Base-by-base conservation (phyloP, 2,329 filamentous ascomycete species). In the Pseudogymnoascus pannorum region DNA sequence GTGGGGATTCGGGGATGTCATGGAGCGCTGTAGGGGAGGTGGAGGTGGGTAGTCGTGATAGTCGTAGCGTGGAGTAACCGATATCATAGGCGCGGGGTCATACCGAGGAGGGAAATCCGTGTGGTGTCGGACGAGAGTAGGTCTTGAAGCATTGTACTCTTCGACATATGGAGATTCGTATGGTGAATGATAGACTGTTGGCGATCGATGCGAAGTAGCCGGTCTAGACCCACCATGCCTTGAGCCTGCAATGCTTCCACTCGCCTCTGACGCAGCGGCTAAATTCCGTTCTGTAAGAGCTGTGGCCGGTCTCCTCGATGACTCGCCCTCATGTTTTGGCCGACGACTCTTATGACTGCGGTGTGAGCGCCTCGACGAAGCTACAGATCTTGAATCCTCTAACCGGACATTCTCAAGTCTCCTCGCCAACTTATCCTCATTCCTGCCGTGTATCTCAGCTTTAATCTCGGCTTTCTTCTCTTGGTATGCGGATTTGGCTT, bases 381-480 rank as follows among this genome's bases (percentile, higher is more conserved):
- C 72, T 58, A 73, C 73, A 7, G 78, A 78, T 22, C 72, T 74
- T 7, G 65, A 64, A 8, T 74, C 67, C 60, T 81, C 66, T 14
- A 61, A 22, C 14, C 58, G 8, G 29, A 24, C 22, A 60, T 60
- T 40, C 22, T 40, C 58, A 3, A 42, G 62, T 78, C 79, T 87
- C 65, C 87, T 82, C 60, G 87, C 80, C 66, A 81, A 77, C 67
- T 77, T 81, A 67, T 86, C 82, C 58, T 81, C 78, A 40, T 79
- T 70, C 64, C 81, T 79, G 38, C 78, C 78, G 69, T 87, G 86
- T 69, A 86, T 83, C 67, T 90, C 85, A 18, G 87, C 85, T 72
- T 86, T 86, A 68, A 96, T 82, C 67, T 92, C 86, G 5, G 90
- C 88, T 74, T 95, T 96, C 71, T 90, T 90, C 71, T 96, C 91